These are phyloP conservation scores for Hypoxylon sp. DNA, from an alignment of 2,329 filamentous ascomycete genomes.

Conservation along the genomic window DNA sequence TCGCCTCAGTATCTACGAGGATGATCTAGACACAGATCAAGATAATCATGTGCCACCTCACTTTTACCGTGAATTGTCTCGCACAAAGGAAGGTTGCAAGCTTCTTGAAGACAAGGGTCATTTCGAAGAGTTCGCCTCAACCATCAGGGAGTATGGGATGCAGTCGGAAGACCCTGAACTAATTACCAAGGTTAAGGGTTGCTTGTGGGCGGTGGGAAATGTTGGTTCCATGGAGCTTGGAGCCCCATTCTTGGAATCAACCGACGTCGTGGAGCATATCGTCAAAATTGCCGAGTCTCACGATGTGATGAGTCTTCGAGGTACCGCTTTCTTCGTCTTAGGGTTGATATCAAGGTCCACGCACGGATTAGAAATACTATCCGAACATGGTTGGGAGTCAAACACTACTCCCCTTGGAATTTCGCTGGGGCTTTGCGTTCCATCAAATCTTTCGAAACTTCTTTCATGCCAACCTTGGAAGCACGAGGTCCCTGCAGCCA, in stretches of 20 bases:
- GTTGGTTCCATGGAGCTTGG: constrained; percentile 98
- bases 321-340: constrained; percentile 96
- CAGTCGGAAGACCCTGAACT: constrained; percentile 87
- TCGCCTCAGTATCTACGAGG: constrained; percentile 72
- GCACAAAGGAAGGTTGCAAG: constrained; percentile 92
- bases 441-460: constrained; percentile 81
- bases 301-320: constrained; percentile 91
- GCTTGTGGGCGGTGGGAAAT: constrained; percentile 97
- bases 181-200: constrained; percentile 95
- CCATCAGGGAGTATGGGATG: constrained; percentile 88
- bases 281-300: constrained; percentile 90
- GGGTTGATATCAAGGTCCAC: constrained; percentile 92
- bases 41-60: constrained; percentile 88
- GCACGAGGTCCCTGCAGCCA: constrained; percentile 64
- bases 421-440: constrained; percentile 90
- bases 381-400: constrained; percentile 92
- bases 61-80: constrained; percentile 95
- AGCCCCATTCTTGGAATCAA: constrained; percentile 91
- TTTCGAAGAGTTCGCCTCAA: constrained; percentile 92
- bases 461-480: constrained; percentile 78
- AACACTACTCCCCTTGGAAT: constrained; percentile 86
- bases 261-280: constrained; percentile 88
- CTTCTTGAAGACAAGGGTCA: constrained; percentile 93
- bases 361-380: constrained; percentile 91
- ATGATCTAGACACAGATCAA: constrained; percentile 67